Conservation (phyloP, 176 grass and related monocot species). For the Phoenix dactylifera region DNA sequence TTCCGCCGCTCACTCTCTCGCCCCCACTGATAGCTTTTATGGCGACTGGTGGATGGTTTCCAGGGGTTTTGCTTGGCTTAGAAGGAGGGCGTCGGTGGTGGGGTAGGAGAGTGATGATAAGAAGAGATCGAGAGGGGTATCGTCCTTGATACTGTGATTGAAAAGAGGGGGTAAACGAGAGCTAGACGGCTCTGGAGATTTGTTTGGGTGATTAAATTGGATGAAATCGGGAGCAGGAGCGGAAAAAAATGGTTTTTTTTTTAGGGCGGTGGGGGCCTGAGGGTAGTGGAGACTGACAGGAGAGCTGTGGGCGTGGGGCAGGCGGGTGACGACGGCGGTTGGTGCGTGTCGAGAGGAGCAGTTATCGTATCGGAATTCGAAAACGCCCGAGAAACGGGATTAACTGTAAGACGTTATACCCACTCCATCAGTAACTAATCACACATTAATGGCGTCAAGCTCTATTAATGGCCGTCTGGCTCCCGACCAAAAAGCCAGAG, state of each 20-base stretch:
- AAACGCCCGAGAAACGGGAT: too few relatives aligned
- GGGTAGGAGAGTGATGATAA: neutral
- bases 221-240: too few relatives aligned
- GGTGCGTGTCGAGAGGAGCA: neutral
- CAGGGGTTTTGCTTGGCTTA: slow-evolving; percentile 1
- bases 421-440: too few relatives aligned
- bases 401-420: too few relatives aligned
- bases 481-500: too few relatives aligned
- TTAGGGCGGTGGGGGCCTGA: neutral
- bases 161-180: too few relatives aligned
- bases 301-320: neutral
- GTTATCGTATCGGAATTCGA: too few relatives aligned
- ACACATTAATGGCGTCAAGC: slow-evolving; percentile 85
- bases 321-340: slow-evolving; percentile 2
- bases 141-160: too few relatives aligned
- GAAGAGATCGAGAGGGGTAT: too few relatives aligned
- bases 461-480: neutral
- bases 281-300: neutral
- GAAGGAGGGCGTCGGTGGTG: neutral
- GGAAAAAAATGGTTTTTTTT: too few relatives aligned
- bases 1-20: neutral
- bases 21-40: neutral
- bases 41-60: neutral
- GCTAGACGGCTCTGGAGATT: too few relatives aligned
- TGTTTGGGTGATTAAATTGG: too few relatives aligned